A percentile compares a stretch with the other conserved stretches of the same genome.
Conservation (phyloP, 2,329 filamentous ascomycete species). For the Microdochium trichocladiopsis region DNA sequence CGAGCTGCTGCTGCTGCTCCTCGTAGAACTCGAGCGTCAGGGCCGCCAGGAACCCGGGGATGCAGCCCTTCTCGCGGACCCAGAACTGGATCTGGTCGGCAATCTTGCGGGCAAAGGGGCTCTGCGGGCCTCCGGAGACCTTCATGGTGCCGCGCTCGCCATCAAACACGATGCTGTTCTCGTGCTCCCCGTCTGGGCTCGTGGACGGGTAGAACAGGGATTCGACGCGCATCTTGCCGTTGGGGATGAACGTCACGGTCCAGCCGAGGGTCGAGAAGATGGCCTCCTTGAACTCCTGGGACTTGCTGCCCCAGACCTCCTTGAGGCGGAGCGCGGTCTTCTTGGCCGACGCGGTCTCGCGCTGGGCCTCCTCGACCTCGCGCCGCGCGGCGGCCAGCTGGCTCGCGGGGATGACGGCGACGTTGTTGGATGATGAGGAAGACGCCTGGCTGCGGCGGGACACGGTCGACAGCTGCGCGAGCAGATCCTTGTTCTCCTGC, state of each 20-base stretch:
- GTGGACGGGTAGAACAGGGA: slow-evolving; percentile 70
- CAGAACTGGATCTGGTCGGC: slow-evolving; percentile 86
- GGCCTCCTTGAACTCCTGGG: slow-evolving; percentile 89
- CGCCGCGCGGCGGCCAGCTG: slow-evolving; percentile 70
- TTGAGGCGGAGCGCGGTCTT: slow-evolving; percentile 83
- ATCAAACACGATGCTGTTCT: slow-evolving; percentile 76
- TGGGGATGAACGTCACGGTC: slow-evolving; percentile 94
- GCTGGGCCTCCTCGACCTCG: slow-evolving; percentile 64
- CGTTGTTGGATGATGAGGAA: slow-evolving; percentile 4
- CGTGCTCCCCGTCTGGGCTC: slow-evolving; percentile 54
- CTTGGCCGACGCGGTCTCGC: slow-evolving; percentile 64
- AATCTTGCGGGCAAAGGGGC: slow-evolving; percentile 80
- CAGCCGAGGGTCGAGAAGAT: slow-evolving; percentile 89
- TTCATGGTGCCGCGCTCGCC: slow-evolving; percentile 97
- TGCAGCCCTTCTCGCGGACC: slow-evolving; percentile 89
- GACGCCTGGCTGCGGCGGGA: slow-evolving; percentile 26
- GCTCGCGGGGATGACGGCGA: slow-evolving; percentile 66
- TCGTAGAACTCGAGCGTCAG: slow-evolving; percentile 93
- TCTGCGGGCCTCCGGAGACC: slow-evolving; percentile 82
- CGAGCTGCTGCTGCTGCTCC: slow-evolving; percentile 25
- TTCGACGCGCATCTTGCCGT: slow-evolving; percentile 89
- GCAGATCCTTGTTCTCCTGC: slow-evolving; percentile 76
- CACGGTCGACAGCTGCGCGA: slow-evolving; percentile 59
- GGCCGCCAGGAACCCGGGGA: slow-evolving; percentile 87
- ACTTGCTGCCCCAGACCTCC: slow-evolving; percentile 87